Percentiles rank a stretch among this genome's conserved stretches.
Evolutionary conservation across 208 protist genomes (phyloP).

Genomic region (Trichomonas vaginalis): DNA sequence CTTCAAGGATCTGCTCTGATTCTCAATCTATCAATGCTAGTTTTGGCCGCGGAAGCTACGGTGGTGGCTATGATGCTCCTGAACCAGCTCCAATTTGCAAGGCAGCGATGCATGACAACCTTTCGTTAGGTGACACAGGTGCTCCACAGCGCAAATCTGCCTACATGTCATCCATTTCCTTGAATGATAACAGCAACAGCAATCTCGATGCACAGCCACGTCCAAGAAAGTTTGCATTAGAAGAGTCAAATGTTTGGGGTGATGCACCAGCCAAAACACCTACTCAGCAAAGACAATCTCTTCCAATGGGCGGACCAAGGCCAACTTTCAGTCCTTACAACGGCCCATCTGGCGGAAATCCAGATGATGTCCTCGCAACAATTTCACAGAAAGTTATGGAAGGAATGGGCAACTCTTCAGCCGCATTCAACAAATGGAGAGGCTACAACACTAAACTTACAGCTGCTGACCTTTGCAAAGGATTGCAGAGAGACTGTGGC

Average conservation of each 20-base stretch:
- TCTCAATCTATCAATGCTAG: background rate
- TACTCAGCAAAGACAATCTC: background rate
- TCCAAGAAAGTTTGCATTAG: background rate
- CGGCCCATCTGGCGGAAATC: background rate
- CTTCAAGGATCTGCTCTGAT: background rate
- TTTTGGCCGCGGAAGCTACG: background rate
- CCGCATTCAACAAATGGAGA: background rate
- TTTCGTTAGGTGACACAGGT: background rate
- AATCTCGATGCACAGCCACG: background rate
- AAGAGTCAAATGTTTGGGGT: background rate
- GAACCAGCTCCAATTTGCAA: background rate
- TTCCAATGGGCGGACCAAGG: background rate
- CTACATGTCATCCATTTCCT: background rate
- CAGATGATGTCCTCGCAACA: background rate
- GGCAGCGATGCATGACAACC: background rate
- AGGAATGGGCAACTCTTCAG: background rate
- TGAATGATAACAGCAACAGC: background rate
- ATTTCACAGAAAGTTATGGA: background rate
- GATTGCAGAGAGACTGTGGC: background rate
- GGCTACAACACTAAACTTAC: background rate
- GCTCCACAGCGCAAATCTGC: background rate
- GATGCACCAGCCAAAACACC: background rate
- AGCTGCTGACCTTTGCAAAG: background rate
- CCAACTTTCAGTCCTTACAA: background rate
- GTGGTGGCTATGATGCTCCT: too few species aligned